Percentiles rank a stretch among this genome's conserved stretches.
Conservation (phyloP, 768 basidiomycete species). For the Trametes maxima region DNA sequence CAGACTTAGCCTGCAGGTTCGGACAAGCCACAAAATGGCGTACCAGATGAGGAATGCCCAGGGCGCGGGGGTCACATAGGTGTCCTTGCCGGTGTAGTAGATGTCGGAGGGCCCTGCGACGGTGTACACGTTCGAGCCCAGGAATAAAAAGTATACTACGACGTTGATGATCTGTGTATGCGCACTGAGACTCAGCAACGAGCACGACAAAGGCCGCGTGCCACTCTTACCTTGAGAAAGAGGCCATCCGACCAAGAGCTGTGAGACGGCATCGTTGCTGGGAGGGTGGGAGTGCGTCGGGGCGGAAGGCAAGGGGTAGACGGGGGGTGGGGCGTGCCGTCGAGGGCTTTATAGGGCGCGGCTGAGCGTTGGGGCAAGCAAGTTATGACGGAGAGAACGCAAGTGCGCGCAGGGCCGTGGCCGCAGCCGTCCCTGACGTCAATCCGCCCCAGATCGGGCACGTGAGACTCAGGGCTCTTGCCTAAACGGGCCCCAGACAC, state of each 20-base stretch:
- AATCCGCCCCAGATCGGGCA: not conserved
- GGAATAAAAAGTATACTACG: constrained; percentile 78
- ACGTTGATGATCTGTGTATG: constrained; percentile 68
- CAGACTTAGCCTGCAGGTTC: constrained; percentile 13
- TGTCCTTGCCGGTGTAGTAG: constrained; percentile 77
- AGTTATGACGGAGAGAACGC: not conserved
- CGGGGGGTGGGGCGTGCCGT: constrained; percentile 7
- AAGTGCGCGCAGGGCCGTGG: constrained; percentile 9
- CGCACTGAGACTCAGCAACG: not conserved
- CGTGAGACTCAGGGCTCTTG: not conserved
- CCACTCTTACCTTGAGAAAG: constrained; percentile 65
- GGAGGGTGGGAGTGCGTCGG: not conserved
- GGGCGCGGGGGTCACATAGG: constrained; percentile 92
- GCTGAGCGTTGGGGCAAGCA: constrained; percentile 3
- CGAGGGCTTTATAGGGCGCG: constrained; percentile 16
- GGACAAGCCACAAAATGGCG: constrained; percentile 18
- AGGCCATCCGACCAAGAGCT: constrained; percentile 82
- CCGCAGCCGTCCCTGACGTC: constrained; percentile 15
- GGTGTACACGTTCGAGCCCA: constrained; percentile 91
- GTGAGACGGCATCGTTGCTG: constrained; percentile 29
- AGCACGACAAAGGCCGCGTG: not conserved
- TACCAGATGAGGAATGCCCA: constrained; percentile 94
- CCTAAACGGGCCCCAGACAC: constrained; percentile 5
- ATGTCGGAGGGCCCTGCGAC: constrained; percentile 73
- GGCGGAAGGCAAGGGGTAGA: constrained; percentile 2